Percentiles rank a stretch among this genome's conserved stretches.
phyloP scores from a whole-genome alignment of 1,284 basidiomycete genomes.

The Prillingera fragicola region DNA sequence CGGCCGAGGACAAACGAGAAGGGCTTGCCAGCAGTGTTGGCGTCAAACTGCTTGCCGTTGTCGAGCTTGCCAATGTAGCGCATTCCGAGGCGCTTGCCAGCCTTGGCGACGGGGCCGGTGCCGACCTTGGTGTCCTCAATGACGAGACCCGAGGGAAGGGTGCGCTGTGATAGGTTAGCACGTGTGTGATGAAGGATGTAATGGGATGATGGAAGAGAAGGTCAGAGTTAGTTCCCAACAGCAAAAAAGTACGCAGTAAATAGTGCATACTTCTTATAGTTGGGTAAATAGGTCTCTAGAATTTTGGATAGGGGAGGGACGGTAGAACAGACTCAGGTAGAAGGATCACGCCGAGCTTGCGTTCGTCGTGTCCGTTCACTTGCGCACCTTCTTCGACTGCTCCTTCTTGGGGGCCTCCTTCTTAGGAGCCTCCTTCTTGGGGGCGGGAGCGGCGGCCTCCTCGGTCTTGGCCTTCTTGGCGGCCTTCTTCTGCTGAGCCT shows the following conservation, averaged over 20 bases:
- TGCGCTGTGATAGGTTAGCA: conserved; percentile 39
- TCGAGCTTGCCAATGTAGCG: conserved; percentile 64
- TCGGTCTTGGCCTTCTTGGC: conserved; percentile 44
- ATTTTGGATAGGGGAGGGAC: not conserved
- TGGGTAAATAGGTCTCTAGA: not conserved
- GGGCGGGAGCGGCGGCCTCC: conserved; percentile 51
- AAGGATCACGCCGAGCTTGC: too few relatives aligned
- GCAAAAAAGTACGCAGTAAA: not conserved
- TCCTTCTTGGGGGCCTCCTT: conserved; percentile 46
- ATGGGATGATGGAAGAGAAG: not conserved
- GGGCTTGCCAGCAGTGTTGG: conserved; percentile 82
- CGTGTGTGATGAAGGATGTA: not conserved
- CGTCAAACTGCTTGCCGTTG: conserved; percentile 82
- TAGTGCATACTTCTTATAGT: not conserved
- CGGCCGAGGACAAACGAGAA: conserved; percentile 81
- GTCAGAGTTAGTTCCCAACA: not conserved
- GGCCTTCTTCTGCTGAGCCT: conserved; percentile 48
- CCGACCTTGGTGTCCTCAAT: conserved; percentile 73
- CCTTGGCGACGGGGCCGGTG: conserved; percentile 74
- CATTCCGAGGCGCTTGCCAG: conserved; percentile 77
- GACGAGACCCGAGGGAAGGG: conserved; percentile 67
- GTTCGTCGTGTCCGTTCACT: conserved; percentile 14
- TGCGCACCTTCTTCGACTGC: conserved; percentile 46
- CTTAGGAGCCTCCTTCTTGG: too few relatives aligned
- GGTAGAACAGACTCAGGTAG: not conserved